phyloP scores from a whole-genome alignment of 129 eudicot species.

The Ambrosia artemisiifolia region DNA sequence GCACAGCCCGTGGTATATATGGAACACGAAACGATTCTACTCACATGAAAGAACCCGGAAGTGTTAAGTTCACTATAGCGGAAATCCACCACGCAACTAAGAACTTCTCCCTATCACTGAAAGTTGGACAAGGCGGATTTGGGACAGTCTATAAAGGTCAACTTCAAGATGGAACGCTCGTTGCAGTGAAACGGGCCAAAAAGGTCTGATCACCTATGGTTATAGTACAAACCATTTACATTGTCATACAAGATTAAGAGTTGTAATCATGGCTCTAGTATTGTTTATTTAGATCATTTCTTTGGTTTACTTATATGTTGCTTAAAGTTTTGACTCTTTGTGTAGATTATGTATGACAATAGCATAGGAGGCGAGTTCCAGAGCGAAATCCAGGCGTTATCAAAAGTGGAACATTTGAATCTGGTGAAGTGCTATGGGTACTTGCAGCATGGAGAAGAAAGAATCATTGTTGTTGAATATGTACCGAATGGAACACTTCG shows the following conservation, averaged over 20 bases:
- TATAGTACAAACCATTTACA: neutral
- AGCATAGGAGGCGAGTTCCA: conserved; percentile 65
- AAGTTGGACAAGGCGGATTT: conserved; percentile 94
- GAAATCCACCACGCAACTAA: conserved; percentile 79
- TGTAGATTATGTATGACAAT: conserved; percentile 62
- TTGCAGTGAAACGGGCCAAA: conserved; percentile 91
- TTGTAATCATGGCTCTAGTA: neutral
- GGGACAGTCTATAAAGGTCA: conserved; percentile 88
- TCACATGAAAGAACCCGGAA: conserved; percentile 51
- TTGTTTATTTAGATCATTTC: neutral
- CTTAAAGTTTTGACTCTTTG: neutral
- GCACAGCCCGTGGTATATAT: conserved; percentile 37
- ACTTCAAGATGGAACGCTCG: conserved; percentile 70
- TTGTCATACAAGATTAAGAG: neutral
- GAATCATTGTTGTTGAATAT: conserved; percentile 82
- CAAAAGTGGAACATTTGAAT: conserved; percentile 73
- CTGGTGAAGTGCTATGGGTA: conserved; percentile 70
- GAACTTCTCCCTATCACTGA: conserved; percentile 75
- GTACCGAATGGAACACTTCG: conserved; percentile 92
- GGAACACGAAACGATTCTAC: conserved; percentile 46
- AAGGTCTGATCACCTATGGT: conserved; percentile 37
- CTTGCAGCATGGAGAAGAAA: conserved; percentile 72
- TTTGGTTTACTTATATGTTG: neutral
- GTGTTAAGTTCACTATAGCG: conserved; percentile 51
- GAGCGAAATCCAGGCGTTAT: conserved; percentile 63